Conservation (phyloP, 306 rosid species). For the Glycine tomentella region DNA sequence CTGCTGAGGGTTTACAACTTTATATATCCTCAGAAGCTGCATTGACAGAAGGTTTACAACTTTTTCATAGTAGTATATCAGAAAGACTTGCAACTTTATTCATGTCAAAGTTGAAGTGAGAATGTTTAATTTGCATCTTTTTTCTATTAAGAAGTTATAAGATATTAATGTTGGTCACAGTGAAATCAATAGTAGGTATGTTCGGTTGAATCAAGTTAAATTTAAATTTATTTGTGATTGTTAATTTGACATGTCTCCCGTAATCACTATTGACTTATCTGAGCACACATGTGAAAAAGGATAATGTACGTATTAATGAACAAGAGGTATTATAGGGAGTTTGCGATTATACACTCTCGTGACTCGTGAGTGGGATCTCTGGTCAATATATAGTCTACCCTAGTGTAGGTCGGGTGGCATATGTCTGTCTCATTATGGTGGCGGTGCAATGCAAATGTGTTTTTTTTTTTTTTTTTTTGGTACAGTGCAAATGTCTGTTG, state of each 20-base stretch:
- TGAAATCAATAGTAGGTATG: too few relatives aligned
- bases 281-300: background rate
- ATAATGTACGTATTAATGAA: background rate
- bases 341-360: background rate
- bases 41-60: too few relatives aligned
- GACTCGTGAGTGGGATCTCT: background rate
- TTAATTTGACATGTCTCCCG: too few relatives aligned
- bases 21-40: too few relatives aligned
- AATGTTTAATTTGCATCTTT: background rate
- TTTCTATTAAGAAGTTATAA: too few relatives aligned
- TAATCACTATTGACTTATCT: background rate
- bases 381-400: background rate
- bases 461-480: too few relatives aligned
- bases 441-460: background rate
- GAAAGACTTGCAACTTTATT: too few relatives aligned
- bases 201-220: background rate
- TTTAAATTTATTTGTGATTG: too few relatives aligned
- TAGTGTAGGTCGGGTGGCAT: background rate
- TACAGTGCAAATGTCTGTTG: background rate
- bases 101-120: background rate
- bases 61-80: too few relatives aligned
- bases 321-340: background rate
- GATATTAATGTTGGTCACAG: too few relatives aligned
- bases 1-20: too few relatives aligned
- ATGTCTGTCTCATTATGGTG: conserved; percentile 13